Evolutionary conservation across 164 flowering plant species (phyloP).

Genomic region (Magnolia officinalis): DNA sequence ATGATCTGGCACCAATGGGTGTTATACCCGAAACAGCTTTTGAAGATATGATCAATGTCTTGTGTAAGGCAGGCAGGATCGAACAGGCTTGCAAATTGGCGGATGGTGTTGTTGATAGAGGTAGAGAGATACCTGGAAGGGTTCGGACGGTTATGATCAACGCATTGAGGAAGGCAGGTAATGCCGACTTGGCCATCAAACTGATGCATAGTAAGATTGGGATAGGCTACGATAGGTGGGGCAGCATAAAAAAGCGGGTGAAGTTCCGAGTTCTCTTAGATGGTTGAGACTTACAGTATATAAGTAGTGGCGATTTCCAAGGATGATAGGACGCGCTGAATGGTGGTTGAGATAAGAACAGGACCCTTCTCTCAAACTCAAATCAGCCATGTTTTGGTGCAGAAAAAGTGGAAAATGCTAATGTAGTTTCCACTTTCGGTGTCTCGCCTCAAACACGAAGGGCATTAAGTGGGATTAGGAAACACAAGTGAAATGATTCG

Average conservation of each 20-base stretch:
- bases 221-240: conserved; percentile 80
- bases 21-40: conserved; percentile 70
- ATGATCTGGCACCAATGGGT: conserved; percentile 67
- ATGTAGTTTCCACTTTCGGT: too few relatives aligned
- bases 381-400: too few relatives aligned
- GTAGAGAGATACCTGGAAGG: conserved; percentile 84
- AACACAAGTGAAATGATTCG: too few relatives aligned
- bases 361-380: too few relatives aligned
- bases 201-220: conserved; percentile 94
- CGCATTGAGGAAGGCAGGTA: conserved; percentile 95
- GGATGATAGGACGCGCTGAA: too few relatives aligned
- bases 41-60: conserved; percentile 80
- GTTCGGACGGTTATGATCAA: conserved; percentile 75
- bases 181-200: conserved; percentile 76
- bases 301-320: too few relatives aligned
- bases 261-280: conserved; percentile 65
- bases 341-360: too few relatives aligned
- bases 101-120: conserved; percentile 90
- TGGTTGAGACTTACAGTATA: conserved; percentile 17
- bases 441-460: too few relatives aligned
- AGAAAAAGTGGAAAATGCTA: too few relatives aligned
- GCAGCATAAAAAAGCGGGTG: conserved; percentile 76
- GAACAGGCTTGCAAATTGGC: conserved; percentile 93
- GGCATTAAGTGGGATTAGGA: too few relatives aligned
- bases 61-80: conserved; percentile 81